Evolutionary conservation across 805 yeast species (phyloP), one percentile per base, ranked within the genome.

Genomic region (Yarrowia sp.): DNA sequence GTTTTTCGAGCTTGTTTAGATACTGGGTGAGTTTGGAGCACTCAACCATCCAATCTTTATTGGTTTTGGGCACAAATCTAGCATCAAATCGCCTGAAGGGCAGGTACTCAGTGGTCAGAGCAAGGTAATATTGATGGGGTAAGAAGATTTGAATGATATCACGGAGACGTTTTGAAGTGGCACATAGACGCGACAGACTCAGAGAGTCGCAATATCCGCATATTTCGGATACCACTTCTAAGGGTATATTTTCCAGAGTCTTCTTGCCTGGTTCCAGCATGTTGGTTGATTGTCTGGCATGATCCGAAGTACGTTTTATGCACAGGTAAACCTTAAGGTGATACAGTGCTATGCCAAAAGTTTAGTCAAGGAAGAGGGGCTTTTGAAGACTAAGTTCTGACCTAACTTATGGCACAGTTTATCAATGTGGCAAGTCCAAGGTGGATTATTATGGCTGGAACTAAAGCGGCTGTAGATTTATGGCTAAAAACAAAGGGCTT

Each of bases 71-170:
- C 7, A 17, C 55, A 18, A 17, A 18, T 31, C 55, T 48, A 6
- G 55, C 55, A 8, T 48, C 55, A 13, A 48, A 48, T 11, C 55
- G 41, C 15, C 55, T 35, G n/a, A 48, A 48, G 5, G 55, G 55
- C 55, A 48, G 35, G 55, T 48, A 35, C 41, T 48, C 55, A 41
- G 41, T 18, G 41, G 32, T 17, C 14, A 48, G 18, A 1, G 55
- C 32, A 31, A 39, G 32, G 35, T 48, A 48, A 48, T 48, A 48
- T 41, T 48, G 33, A 31, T 35, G 55, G 32, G 55, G 55, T 14
- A 48, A 31, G 41, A n/a, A 48, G 11, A 8, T 35, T 33, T 48
- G 55, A 13, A 48, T 48, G 55, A 35, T 48, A 48, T 48, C 55
- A 33, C 55, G 55, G 17, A 48, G 41, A 7, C 41, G 55, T 35